A percentile compares a stretch with the other conserved stretches of the same genome.
Conservation (phyloP, 108 stramenopile species). For the Poteriospumella lacustris region DNA sequence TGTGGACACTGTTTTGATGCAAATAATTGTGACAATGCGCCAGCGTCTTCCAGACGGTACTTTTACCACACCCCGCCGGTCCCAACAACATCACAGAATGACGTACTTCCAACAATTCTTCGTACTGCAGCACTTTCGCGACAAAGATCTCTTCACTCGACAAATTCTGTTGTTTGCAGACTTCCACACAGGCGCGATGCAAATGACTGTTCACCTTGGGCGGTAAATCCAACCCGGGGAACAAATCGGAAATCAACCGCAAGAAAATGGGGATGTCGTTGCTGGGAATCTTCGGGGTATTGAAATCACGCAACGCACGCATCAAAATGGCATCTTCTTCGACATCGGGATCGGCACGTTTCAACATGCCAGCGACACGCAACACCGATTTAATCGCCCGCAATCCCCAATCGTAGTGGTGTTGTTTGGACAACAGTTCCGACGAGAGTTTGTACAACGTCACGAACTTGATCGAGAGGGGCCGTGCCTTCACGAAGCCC, state of each 20-base stretch:
- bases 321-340: conserved; percentile 48
- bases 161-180: conserved; percentile 3
- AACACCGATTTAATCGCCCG: conserved; percentile 63
- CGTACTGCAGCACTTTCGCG: conserved; percentile 38
- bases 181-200: conserved; percentile 15
- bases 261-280: conserved; percentile 56
- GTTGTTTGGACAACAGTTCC: conserved; percentile 51
- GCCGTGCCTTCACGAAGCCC: conserved; percentile 52
- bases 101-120: conserved; percentile 46
- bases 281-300: conserved; percentile 27
- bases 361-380: conserved; percentile 58
- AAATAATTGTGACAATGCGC: conserved; percentile 42
- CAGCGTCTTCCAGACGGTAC: conserved; percentile 46
- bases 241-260: conserved; percentile 52
- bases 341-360: conserved; percentile 50
- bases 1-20: conserved; percentile 38
- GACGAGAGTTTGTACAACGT: conserved; percentile 44
- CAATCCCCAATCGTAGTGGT: conserved; percentile 63
- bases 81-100: conserved; percentile 53
- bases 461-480: conserved; percentile 48
- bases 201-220: conserved; percentile 49
- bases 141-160: conserved; percentile 52
- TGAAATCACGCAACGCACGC: conserved; percentile 24
- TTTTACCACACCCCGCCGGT: conserved; percentile 32
- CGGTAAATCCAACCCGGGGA: conserved; percentile 48